Conservation (phyloP, 2,329 filamentous ascomycete genomes). For the Tolypocladium inflatum region DNA sequence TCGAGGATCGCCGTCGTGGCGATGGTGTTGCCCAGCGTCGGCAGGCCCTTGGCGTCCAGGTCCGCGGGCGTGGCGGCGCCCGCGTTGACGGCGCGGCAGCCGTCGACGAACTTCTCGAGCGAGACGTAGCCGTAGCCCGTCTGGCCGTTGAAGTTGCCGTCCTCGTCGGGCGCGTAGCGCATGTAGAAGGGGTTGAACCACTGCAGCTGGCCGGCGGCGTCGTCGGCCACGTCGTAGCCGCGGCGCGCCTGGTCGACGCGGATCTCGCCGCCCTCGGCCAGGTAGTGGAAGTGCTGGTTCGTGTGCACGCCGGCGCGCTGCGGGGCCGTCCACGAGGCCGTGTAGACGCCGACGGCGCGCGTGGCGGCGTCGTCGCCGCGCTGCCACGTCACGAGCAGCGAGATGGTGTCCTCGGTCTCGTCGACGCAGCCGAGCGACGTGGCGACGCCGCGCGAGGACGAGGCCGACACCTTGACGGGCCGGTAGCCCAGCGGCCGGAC, state of each 20-base stretch:
- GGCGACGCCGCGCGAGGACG: constrained; percentile 69
- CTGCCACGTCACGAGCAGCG: constrained; percentile 79
- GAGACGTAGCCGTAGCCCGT: constrained; percentile 88
- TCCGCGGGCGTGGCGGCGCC: constrained; percentile 63
- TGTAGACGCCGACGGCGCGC: constrained; percentile 81
- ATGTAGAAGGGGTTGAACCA: constrained; percentile 97
- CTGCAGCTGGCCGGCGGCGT: constrained; percentile 57
- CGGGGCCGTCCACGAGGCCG: constrained; percentile 88
- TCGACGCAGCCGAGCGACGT: constrained; percentile 68
- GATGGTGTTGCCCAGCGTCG: constrained; percentile 81
- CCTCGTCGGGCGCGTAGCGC: constrained; percentile 88
- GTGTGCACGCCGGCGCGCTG: constrained; percentile 91
- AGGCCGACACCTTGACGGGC: constrained; percentile 70
- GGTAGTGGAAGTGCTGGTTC: constrained; percentile 95
- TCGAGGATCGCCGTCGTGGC: constrained; percentile 88
- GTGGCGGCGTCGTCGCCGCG: constrained; percentile 60
- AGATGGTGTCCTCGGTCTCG: constrained; percentile 88
- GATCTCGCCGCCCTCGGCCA: constrained; percentile 76
- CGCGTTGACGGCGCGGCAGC: constrained; percentile 68
- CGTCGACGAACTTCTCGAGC: constrained; percentile 94
- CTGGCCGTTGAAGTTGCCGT: constrained; percentile 89
- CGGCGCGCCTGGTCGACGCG: constrained; percentile 88
- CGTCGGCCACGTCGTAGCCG: constrained; percentile 89
- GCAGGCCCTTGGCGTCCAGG: constrained; percentile 70
- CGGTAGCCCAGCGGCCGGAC: constrained; percentile 62